Evolutionary conservation across 805 yeast species (phyloP), one percentile per base, ranked within the genome.

Genomic region (Cyberlindnera maclurae): DNA sequence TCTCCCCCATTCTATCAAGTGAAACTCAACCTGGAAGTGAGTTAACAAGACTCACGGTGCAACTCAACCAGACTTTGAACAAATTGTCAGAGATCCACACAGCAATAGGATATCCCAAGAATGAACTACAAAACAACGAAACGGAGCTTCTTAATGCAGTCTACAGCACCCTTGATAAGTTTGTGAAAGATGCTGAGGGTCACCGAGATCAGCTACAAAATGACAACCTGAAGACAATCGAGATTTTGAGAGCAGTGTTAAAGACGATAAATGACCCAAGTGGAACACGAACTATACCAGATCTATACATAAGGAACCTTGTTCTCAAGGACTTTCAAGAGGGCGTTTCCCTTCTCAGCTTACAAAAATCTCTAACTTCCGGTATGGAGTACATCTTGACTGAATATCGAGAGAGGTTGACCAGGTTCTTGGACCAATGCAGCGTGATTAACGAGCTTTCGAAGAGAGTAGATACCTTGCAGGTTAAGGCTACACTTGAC

Each of bases 101-200:
- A 34, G 69, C 66, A 41, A 77, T 77, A 30, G 84, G 84, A 1
- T 75, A 71, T 50, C 65, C 79, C 1, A 54, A 64, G n/a, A 50
- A 55, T 8, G 80, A 76, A 40, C 69, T 74, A 3, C 51, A 68
- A 12, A 57, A 57, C 28, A 77, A 74, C 46, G 77, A 74, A 46
- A 57, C 67, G 26, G 63, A 65, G 32, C 68, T 77, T 12, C 76
- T 77, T 46, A 65, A 59, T 12, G 65, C 65, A 4, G 62, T 77
- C 5, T 70, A 77, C 27, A 64, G 64, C 20, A 70, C 77, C 2
- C 72, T 77, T 24, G 57, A 64, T 15, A 62, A 64, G 42, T 73
- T 63, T 40, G 54, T 63, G 18, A 46, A 57, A 2, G 61, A 60
- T 24, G 67, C 72, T 1, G 57, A 59, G 33, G 45, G 52, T 5